Conservation (phyloP, 192 early-diverging fungal species). For the Helicostylum pulchrum region DNA sequence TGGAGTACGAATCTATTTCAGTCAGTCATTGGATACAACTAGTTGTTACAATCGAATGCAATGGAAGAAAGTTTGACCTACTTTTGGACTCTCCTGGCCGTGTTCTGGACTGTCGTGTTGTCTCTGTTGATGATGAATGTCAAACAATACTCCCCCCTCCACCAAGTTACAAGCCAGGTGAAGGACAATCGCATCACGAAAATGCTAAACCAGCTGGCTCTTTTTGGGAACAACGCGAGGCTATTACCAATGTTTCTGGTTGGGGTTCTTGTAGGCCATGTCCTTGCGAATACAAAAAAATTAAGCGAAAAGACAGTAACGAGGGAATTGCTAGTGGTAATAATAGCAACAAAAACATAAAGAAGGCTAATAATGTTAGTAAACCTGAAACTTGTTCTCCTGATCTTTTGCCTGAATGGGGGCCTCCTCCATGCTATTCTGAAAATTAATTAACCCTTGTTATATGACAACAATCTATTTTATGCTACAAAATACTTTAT, state of each 20-base stretch:
- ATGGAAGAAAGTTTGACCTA: slow-evolving; percentile 12
- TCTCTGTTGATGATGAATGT: slow-evolving; percentile 15
- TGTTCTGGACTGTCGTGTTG: slow-evolving; percentile 30
- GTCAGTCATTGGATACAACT: slow-evolving; percentile 26
- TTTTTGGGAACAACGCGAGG: slow-evolving; percentile 27
- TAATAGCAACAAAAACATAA: not conserved
- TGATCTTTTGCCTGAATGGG: slow-evolving; percentile 11
- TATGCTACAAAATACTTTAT: too few relatives aligned
- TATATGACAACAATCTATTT: too few relatives aligned
- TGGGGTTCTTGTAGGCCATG: slow-evolving; percentile 19
- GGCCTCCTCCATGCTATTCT: slow-evolving; percentile 20
- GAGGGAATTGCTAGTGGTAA: not conserved
- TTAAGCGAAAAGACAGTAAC: not conserved
- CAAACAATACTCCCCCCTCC: slow-evolving; percentile 26
- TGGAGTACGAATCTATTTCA: slow-evolving; percentile 6
- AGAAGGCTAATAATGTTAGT: not conserved
- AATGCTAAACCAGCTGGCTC: not conserved
- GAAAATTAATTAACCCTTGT: not conserved
- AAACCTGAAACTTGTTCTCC: not conserved
- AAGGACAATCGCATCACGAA: not conserved
- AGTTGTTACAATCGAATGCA: slow-evolving; percentile 3
- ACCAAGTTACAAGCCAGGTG: slow-evolving; percentile 16
- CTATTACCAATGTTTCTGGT: slow-evolving; percentile 3
- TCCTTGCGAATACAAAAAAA: slow-evolving; percentile 19
- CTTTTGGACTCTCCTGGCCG: slow-evolving; percentile 19